Conservation (phyloP, 176 grass and related monocot species). For the Hyparrhenia diplandra region DNA sequence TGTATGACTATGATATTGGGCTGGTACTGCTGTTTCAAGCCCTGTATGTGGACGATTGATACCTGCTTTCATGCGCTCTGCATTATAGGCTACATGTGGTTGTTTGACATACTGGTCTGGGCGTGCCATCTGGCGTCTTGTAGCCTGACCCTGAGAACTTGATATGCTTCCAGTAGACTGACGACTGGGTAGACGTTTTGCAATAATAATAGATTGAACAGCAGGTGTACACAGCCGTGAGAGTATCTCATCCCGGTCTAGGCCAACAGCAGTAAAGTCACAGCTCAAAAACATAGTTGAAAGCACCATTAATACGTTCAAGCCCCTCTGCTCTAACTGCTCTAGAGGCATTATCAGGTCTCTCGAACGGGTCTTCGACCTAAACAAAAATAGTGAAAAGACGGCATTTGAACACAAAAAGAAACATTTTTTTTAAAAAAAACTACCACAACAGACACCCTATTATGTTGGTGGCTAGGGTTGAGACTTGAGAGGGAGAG, state of each 20-base stretch:
- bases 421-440: neutral
- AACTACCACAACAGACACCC: neutral
- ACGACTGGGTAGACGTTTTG: neutral
- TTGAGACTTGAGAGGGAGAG: too few species aligned
- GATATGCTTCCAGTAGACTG: neutral
- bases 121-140: neutral
- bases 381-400: neutral
- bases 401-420: neutral
- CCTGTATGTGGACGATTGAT: neutral
- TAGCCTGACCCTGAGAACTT: neutral
- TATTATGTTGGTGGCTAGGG: too few species aligned
- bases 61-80: neutral
- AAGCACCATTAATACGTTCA: slow-evolving; percentile 3
- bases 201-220: slow-evolving; percentile 12
- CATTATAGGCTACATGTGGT: neutral
- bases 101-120: neutral
- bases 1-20: neutral
- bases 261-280: neutral
- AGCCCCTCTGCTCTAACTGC: slow-evolving; percentile 18
- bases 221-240: slow-evolving; percentile 27
- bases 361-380: slow-evolving; percentile 51
- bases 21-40: neutral
- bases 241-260: slow-evolving; percentile 21
- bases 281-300: neutral
- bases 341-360: slow-evolving; percentile 54